Base-by-base conservation (phyloP, 2,329 filamentous ascomycete species). In the Colletotrichum spaethianum region DNA sequence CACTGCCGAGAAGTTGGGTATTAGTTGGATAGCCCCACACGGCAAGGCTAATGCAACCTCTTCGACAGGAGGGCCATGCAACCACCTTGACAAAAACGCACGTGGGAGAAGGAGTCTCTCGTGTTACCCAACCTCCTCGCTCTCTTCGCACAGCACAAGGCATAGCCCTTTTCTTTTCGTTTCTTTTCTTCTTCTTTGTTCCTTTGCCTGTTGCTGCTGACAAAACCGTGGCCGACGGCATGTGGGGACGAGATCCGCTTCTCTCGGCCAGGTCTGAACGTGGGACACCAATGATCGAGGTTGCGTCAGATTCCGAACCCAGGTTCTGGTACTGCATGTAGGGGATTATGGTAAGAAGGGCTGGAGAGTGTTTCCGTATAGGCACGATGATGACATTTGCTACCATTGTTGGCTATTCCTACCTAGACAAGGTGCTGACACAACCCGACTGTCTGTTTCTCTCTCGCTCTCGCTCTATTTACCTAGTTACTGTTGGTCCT, bases 1-100 rank as follows among this genome's bases (percentile, higher is more conserved):
- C 59, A 64, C 50, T 68, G 64, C 69, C 69, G 59, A 69, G 44
- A 31, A 31, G 52, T 33, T 57, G 50, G 26, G 50, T 33, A 18
- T 53, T 40, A 42, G 33, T 52, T 36, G 48, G 26, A 66, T 61
- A 59, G 50, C 53, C 53, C 53, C 52, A 23, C 42, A 53, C 65
- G 65, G 69, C 59, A 72, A 72, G 69, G 64, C 69, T 72, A 72
- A 72, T 69, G 69, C 69, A 71, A 67, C 56, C 63, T 56, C 68
- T 62, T 71, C 56, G 46, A 67, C 56, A 56, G 23, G 20, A 66
- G 33, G 33, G 44, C 28, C n/a, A 62, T 67, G 68, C 57, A 72
- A 60, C 69, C 69, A 59, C 69, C 53, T 59, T 69, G 59, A 69
- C 64, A 31, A 59, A 59, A 53, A 26, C 52, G 69, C 69, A 69